Percentiles rank a stretch among this genome's conserved stretches.
These are phyloP conservation scores for Orbilia javanica DNA, from an alignment of 2,329 filamentous ascomycete genomes.

Conservation along the genomic window DNA sequence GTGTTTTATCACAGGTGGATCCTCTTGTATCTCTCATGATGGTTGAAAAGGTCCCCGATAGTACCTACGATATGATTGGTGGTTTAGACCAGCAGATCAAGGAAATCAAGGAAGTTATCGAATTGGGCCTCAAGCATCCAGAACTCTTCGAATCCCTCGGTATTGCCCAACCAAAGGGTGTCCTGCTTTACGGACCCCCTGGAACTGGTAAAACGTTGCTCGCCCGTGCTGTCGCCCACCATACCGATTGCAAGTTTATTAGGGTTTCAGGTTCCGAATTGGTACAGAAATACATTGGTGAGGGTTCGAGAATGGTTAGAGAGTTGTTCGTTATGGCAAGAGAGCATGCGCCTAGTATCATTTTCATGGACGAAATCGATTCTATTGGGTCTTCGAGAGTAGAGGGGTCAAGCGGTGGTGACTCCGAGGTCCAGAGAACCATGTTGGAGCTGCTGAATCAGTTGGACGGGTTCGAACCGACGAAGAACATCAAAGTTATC, in stretches of 20 bases:
- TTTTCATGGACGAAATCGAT: constrained; percentile 99
- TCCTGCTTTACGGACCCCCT: constrained; percentile 93
- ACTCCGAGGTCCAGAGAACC: constrained; percentile 97
- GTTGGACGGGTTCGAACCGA: constrained; percentile 97
- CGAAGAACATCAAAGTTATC: constrained; percentile 99
- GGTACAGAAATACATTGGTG: constrained; percentile 99
- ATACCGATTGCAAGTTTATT: constrained; percentile 99
- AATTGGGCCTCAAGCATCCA: constrained; percentile 96
- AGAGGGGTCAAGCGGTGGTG: constrained; percentile 92
- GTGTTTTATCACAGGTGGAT: constrained; percentile 71
- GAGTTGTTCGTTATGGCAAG: constrained; percentile 99
- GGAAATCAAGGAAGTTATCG: constrained; percentile 99
- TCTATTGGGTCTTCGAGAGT: constrained; percentile 97
- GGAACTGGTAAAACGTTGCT: constrained; percentile 97
- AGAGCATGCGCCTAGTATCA: constrained; percentile 97
- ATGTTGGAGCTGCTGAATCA: constrained; percentile 99
- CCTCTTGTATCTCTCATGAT: constrained; percentile 99
- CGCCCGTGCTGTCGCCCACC: constrained; percentile 94
- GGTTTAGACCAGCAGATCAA: constrained; percentile 99
- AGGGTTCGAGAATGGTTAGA: constrained; percentile 97
- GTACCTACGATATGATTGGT: constrained; percentile 99
- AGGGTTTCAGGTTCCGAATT: constrained; percentile 94
- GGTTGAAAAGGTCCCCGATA: constrained; percentile 99
- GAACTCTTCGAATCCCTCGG: constrained; percentile 99
- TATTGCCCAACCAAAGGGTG: constrained; percentile 97